Evolutionary conservation across 768 basidiomycete species (phyloP), one percentile per base, ranked within the genome.

Genomic region (Chalciporus sphaerocephalus): DNA sequence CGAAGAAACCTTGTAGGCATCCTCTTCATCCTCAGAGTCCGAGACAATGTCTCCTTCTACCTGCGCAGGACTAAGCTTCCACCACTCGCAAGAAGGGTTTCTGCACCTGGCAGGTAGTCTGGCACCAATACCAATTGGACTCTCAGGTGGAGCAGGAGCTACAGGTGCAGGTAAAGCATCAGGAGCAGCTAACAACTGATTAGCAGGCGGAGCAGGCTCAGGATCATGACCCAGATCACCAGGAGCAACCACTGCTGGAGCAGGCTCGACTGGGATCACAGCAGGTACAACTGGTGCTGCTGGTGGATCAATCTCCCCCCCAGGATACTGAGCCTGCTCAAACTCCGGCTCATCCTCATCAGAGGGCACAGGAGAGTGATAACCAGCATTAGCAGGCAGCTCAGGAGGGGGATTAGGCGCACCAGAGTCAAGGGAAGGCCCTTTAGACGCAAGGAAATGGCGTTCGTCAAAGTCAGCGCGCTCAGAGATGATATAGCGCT

Each of bases 381-480:
- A 39, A 15, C 6, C 39, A 40, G 21, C 15, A n/a, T 27, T 10
- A 27, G 11, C 27, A 32, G 22, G 6, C 3, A 28, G 17, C 16
- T 16, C 17, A 25, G 28, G 21, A 25, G 39, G 24, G 5, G 39
- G 39, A 30, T 18, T 12, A 41, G 30, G 27, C n/a, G 11, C 40
- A 41, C 28, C 30, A 41, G 20, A n/a, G n/a, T n/a, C n/a, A n/a
- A n/a, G n/a, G n/a, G n/a, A n/a, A n/a, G n/a, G n/a, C n/a, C n/a
- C n/a, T n/a, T n/a, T n/a, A n/a, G n/a, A 41, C 11, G 33, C 64
- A 16, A 64, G 61, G 33, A 64, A 62, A 38, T 51, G 46, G 2
- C 55, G 25, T 40, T 69, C 67, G 53, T 72, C 66, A 51, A 69
- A 68, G 8, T 60, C 54, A 39, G 64, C 65, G 33, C 49, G 37